These are phyloP conservation scores for Emericellopsis cladophorae DNA, from an alignment of 2,329 filamentous ascomycete species.

Conservation along the genomic window DNA sequence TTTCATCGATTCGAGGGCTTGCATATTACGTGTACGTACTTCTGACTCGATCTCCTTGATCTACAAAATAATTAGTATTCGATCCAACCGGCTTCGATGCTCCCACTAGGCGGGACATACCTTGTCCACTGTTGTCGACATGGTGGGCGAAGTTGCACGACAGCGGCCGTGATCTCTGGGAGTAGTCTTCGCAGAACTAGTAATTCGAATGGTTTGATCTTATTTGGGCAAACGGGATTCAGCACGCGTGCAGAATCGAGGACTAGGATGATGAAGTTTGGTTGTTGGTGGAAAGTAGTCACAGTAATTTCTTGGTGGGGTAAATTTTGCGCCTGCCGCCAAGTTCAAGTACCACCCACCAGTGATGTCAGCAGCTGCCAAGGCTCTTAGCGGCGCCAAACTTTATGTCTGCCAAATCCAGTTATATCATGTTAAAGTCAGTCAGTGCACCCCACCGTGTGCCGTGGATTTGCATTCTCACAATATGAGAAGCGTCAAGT, in stretches of 20 bases:
- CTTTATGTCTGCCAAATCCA: too few species aligned
- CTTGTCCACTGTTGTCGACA: constrained; percentile 98
- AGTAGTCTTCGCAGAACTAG: too few species aligned
- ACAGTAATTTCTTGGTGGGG: constrained; percentile 18
- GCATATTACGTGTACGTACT: constrained; percentile 37
- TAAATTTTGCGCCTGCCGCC: constrained; percentile 19
- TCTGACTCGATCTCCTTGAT: constrained; percentile 97
- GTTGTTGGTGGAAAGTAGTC: neutral
- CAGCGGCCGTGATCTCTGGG: neutral
- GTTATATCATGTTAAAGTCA: too few species aligned
- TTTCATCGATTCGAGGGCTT: neutral
- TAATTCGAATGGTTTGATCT: too few species aligned
- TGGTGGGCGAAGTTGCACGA: constrained; percentile 32
- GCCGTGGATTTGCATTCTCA: too few species aligned
- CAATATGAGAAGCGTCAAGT: too few species aligned
- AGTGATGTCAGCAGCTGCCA: constrained; percentile 16
- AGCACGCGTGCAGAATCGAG: too few species aligned
- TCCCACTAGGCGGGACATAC: constrained; percentile 30
- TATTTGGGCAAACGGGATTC: too few species aligned
- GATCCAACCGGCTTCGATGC: neutral
- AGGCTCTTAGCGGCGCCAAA: neutral
- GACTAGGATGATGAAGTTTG: constrained; percentile 1
- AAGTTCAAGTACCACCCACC: constrained; percentile 1
- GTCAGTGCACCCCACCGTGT: too few species aligned
- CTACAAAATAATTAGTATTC: constrained; percentile 27